Evolutionary conservation across 2,329 filamentous ascomycete species (phyloP).

Genomic region (Aspergillus aculeatus): DNA sequence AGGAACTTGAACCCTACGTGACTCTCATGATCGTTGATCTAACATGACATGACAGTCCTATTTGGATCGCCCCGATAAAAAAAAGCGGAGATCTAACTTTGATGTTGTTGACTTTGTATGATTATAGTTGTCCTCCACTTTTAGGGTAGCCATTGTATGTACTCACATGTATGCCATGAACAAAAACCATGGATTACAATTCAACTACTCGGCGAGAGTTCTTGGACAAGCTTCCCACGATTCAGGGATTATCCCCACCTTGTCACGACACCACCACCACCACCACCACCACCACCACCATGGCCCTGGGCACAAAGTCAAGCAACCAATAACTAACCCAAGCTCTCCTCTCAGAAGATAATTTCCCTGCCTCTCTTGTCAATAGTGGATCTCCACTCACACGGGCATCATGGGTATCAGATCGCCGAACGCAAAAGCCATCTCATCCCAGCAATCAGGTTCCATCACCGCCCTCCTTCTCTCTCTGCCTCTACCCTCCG

Average conservation of each 20-base stretch:
- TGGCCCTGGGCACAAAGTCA: neutral
- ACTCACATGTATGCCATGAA: neutral
- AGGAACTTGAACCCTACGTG: neutral
- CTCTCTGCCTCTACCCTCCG: neutral
- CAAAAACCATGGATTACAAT: neutral
- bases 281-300: neutral
- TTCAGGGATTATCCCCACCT: slow-evolving; percentile 23
- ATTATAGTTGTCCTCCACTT: neutral
- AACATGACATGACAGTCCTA: neutral
- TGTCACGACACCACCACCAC: neutral
- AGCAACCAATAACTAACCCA: slow-evolving; percentile 5
- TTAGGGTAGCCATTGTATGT: neutral
- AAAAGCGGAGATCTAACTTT: neutral
- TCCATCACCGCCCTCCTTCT: neutral
- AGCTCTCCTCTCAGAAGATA: neutral
- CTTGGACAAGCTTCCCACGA: slow-evolving; percentile 24
- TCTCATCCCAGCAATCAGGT: slow-evolving; percentile 7
- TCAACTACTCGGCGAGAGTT: slow-evolving; percentile 6
- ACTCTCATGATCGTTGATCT: neutral
- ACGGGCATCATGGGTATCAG: neutral
- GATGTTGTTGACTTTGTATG: neutral
- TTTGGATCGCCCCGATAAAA: neutral
- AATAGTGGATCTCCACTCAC: neutral
- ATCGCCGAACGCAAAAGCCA: neutral
- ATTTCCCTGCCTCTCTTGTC: too few species aligned